A percentile compares a stretch with the other conserved stretches of the same genome.
Evolutionary conservation across 1,139 yeast genomes (phyloP).

Genomic region (Torulaspora pretoriensis): DNA sequence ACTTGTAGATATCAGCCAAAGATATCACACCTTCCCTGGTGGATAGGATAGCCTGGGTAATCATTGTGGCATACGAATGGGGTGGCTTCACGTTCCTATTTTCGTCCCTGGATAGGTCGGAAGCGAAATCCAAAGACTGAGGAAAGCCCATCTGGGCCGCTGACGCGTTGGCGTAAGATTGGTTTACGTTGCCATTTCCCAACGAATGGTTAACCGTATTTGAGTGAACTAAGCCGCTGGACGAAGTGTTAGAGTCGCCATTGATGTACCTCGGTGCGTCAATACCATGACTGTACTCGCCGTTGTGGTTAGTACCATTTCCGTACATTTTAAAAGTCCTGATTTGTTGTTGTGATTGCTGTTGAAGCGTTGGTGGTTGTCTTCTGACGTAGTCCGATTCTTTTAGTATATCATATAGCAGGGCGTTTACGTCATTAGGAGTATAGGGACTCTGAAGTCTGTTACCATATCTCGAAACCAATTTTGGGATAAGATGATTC

Average conservation of each 20-base stretch:
- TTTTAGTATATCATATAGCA: conserved; percentile 25
- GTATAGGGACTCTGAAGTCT: conserved; percentile 19
- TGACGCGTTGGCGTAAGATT: conserved; percentile 12
- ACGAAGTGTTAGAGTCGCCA: conserved; percentile 4
- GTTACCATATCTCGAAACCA: conserved; percentile 27
- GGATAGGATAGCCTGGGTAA: conserved; percentile 91
- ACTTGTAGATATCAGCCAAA: conserved; percentile 82
- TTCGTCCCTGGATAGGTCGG: conserved; percentile 72
- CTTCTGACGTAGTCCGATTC: conserved; percentile 18
- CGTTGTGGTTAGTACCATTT: conserved; percentile 13
- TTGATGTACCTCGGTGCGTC: conserved; percentile 4
- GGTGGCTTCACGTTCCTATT: conserved; percentile 95
- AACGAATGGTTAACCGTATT: conserved; percentile 7
- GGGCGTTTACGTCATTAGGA: conserved; percentile 19
- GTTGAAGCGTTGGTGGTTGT: conserved; percentile 10
- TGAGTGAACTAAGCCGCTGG: conserved; percentile 6
- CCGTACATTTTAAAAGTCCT: conserved; percentile 36
- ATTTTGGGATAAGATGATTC: conserved; percentile 37
- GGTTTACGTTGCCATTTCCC: conserved; percentile 7
- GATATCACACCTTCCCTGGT: conserved; percentile 86
- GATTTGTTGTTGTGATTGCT: conserved; percentile 24
- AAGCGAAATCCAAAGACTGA: conserved; percentile 31
- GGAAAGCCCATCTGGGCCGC: conserved; percentile 26
- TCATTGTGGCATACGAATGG: conserved; percentile 95
- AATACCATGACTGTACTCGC: conserved; percentile 4